A percentile compares a stretch with the other conserved stretches of the same genome.
These are phyloP conservation scores for Thermochaetoides dissita DNA, from an alignment of 2,329 filamentous ascomycete genomes.

Conservation along the genomic window DNA sequence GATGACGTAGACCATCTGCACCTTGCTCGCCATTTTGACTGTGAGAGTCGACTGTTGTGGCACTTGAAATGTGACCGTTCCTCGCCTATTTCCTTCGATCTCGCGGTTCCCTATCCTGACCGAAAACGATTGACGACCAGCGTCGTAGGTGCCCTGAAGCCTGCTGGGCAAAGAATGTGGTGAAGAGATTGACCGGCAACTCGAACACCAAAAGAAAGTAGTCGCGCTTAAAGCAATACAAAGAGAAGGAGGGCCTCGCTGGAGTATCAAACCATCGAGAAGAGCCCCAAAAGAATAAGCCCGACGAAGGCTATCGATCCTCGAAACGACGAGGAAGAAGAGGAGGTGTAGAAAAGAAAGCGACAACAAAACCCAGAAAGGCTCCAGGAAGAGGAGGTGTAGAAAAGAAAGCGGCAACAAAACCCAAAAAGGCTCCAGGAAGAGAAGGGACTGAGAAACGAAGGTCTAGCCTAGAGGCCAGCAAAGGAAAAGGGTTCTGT, in stretches of 20 bases:
- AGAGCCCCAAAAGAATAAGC: neutral
- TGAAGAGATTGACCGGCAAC: conserved; percentile 18
- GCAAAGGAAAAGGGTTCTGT: neutral
- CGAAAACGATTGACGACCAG: conserved; percentile 5
- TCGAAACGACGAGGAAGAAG: neutral
- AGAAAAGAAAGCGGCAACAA: neutral
- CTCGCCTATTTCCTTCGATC: neutral
- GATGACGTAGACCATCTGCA: conserved; percentile 35
- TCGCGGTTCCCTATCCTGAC: neutral
- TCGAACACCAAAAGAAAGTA: conserved; percentile 7
- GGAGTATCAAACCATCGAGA: conserved; percentile 13
- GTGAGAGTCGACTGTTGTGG: too few species aligned
- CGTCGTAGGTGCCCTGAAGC: conserved; percentile 2
- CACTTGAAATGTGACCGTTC: too few species aligned
- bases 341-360: neutral
- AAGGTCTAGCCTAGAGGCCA: neutral
- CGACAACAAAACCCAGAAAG: neutral
- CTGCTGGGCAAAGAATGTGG: conserved; percentile 5
- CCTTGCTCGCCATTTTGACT: conserved; percentile 37
- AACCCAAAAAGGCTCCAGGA: neutral
- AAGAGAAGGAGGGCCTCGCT: conserved; percentile 6
- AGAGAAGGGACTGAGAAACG: neutral
- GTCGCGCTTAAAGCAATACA: conserved; percentile 12
- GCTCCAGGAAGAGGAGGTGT: neutral
- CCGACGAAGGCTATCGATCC: neutral